Evolutionary conservation across 75 land plant species (phyloP).

Genomic region (Pinus albicaulis): DNA sequence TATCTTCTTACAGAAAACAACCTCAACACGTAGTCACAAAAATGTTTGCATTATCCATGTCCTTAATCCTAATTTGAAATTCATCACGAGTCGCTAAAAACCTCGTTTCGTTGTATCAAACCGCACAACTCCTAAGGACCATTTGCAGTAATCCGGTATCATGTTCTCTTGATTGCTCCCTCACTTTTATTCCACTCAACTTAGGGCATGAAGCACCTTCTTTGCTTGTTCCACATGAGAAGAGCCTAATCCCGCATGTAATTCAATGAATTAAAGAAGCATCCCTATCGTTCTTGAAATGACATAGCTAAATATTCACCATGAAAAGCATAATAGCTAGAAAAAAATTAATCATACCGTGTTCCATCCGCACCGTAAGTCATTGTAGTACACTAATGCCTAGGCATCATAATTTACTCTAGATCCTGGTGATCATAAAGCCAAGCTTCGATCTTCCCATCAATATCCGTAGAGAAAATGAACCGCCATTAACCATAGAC

Average conservation of each 20-base stretch:
- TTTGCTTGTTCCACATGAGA: too few species aligned
- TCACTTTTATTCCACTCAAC: too few species aligned
- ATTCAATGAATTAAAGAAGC: too few species aligned
- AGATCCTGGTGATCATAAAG: constrained; percentile 71
- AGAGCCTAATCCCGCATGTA: too few species aligned
- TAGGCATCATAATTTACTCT: constrained; percentile 85
- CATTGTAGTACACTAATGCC: constrained; percentile 69
- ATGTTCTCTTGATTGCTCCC: constrained; percentile 23
- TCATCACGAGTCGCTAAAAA: constrained; percentile 18
- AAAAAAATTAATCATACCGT: constrained; percentile 35
- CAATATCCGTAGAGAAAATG: too few species aligned
- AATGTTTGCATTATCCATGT: constrained; percentile 18
- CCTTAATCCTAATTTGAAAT: constrained; percentile 13
- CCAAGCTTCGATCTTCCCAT: constrained; percentile 89
- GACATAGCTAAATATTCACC: too few species aligned
- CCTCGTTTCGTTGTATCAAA: constrained; percentile 10
- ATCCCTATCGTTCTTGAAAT: too few species aligned
- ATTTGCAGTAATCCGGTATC: constrained; percentile 15
- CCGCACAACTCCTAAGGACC: constrained; percentile 14
- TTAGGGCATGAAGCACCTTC: constrained; percentile 14
- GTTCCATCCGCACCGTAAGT: too few species aligned
- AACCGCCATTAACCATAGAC: too few species aligned
- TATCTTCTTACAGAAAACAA: constrained; percentile 15
- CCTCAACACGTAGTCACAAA: constrained; percentile 15
- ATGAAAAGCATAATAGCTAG: too few species aligned